phyloP scores from a whole-genome alignment of 2,329 filamentous ascomycete genomes.

The Xylariaceae sp. region DNA sequence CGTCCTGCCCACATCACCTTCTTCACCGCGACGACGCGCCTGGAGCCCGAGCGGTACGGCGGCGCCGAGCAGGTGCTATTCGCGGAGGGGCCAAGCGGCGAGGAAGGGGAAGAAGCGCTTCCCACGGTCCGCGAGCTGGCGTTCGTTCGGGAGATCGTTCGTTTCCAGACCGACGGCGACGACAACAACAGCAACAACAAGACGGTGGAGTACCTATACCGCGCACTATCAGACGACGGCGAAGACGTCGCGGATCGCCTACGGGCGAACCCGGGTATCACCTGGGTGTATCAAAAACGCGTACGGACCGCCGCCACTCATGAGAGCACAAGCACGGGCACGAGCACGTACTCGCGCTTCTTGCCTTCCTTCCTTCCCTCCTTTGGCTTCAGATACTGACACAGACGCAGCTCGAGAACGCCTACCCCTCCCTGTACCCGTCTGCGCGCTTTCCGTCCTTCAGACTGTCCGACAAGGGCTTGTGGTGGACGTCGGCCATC shows the following conservation, averaged over 20 bases:
- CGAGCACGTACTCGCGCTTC: slow-evolving; percentile 10
- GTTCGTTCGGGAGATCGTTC: slow-evolving; percentile 16
- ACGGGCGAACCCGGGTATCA: slow-evolving; percentile 9
- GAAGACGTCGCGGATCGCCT: slow-evolving; percentile 10
- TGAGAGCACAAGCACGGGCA: too few species aligned
- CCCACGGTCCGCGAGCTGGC: slow-evolving; percentile 15
- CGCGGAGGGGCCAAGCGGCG: background rate
- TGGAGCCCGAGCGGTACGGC: slow-evolving; percentile 6
- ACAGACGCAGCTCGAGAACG: slow-evolving; percentile 27
- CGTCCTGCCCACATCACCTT: slow-evolving; percentile 14
- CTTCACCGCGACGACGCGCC: slow-evolving; percentile 16
- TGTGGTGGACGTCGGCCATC: slow-evolving; percentile 34
- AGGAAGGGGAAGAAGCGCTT: background rate
- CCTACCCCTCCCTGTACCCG: slow-evolving; percentile 23
- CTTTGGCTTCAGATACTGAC: background rate
- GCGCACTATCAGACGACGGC: slow-evolving; percentile 18
- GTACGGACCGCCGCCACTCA: too few species aligned
- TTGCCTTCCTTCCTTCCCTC: background rate
- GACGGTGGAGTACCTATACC: slow-evolving; percentile 23
- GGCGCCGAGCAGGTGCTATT: slow-evolving; percentile 16
- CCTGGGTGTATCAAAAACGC: slow-evolving; percentile 26
- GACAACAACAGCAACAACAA: too few species aligned
- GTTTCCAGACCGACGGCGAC: slow-evolving; percentile 1
- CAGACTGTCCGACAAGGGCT: slow-evolving; percentile 22
- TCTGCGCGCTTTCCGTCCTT: slow-evolving; percentile 21